Evolutionary conservation across 257 asterid genomes (phyloP).

Genomic region (Asclepias syriaca): DNA sequence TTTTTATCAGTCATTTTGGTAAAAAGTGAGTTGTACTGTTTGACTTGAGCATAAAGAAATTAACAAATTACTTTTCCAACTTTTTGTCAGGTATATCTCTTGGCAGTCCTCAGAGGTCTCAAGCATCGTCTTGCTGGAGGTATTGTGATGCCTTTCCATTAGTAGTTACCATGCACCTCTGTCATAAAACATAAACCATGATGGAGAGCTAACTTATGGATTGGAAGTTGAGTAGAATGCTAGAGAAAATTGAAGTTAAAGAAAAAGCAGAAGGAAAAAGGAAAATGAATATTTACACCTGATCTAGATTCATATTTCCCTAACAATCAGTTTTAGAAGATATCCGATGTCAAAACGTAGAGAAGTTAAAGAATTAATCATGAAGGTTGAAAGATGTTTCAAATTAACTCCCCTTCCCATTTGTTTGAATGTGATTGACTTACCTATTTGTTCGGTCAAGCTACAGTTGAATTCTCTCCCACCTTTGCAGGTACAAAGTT

Average conservation of each 20-base stretch:
- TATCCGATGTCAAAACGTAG: neutral
- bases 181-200: neutral
- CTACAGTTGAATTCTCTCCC: neutral
- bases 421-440: neutral
- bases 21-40: neutral
- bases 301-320: neutral
- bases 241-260: neutral
- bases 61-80: conserved; percentile 19
- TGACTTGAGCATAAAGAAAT: neutral
- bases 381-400: neutral
- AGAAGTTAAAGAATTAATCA: neutral
- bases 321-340: neutral
- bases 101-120: conserved; percentile 89
- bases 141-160: conserved; percentile 31
- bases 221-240: neutral
- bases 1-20: neutral
- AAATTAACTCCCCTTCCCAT: neutral
- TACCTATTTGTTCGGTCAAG: neutral
- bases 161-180: neutral
- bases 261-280: neutral
- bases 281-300: neutral
- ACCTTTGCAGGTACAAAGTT: conserved; percentile 62
- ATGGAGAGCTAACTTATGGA: neutral
- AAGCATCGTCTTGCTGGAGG: conserved; percentile 98
- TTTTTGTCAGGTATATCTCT: conserved; percentile 71